Evolutionary conservation across 352 stramenopile genomes (phyloP).

Genomic region (Phytopythium delawarense): DNA sequence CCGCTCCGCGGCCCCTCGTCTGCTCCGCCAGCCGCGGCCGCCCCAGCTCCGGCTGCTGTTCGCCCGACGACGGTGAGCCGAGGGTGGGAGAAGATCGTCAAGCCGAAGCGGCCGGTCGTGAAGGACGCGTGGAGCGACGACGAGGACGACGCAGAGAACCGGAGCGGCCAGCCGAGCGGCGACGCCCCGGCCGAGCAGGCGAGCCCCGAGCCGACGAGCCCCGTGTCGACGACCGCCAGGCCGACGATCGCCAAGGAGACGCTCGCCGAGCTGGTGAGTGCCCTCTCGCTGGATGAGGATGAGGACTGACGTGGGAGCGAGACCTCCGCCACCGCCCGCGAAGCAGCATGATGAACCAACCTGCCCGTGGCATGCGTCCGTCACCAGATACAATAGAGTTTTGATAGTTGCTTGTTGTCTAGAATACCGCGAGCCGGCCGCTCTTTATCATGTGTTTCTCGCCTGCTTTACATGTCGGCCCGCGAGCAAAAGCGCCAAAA

Average conservation of each 20-base stretch:
- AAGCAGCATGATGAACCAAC: no score
- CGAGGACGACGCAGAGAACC: constrained; percentile 29
- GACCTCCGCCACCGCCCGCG: background rate
- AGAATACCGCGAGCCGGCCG: constrained; percentile 1
- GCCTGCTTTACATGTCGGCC: background rate
- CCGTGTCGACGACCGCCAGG: no score
- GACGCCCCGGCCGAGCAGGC: background rate
- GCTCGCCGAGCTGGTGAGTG: no score
- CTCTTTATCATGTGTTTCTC: background rate
- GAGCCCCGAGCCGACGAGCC: background rate
- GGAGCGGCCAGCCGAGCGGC: constrained; percentile 8
- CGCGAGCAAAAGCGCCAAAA: constrained; percentile 1
- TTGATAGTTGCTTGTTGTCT: constrained; percentile 3
- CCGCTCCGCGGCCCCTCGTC: constrained; percentile 32
- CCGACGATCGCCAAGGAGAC: no score
- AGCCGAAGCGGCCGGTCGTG: constrained; percentile 33
- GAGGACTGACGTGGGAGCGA: background rate
- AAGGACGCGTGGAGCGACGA: constrained; percentile 80
- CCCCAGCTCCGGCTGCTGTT: constrained; percentile 10
- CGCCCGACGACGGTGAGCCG: constrained; percentile 36
- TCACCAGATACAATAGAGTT: background rate
- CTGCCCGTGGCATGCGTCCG: background rate
- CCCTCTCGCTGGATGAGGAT: background rate
- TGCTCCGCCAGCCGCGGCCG: constrained; percentile 11
- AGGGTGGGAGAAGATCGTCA: constrained; percentile 72